phyloP scores from a whole-genome alignment of 208 protist genomes.

The Leishmania arabica region DNA sequence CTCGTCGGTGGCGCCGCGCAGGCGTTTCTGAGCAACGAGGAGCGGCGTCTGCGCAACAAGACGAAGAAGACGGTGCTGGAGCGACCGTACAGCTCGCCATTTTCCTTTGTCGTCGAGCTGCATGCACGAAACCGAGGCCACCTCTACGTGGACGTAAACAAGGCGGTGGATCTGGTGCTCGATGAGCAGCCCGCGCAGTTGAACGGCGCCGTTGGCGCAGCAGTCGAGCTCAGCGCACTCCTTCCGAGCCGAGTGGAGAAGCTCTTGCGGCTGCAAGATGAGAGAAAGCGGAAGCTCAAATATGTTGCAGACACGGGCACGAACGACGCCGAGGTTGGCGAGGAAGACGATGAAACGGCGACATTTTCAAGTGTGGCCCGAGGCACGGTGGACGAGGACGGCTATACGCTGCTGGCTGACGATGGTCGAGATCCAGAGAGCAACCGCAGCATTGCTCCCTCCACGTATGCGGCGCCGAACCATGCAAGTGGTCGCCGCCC shows the following conservation, averaged over 20 bases:
- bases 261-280: conserved; percentile 28
- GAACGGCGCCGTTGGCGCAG: conserved; percentile 50
- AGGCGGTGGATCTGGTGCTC: conserved; percentile 82
- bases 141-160: conserved; percentile 85
- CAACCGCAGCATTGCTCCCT: neutral
- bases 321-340: neutral
- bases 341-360: neutral
- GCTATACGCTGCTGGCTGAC: conserved; percentile 16
- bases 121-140: conserved; percentile 48
- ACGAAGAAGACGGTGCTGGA: conserved; percentile 89
- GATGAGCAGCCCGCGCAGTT: conserved; percentile 62
- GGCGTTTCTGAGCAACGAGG: conserved; percentile 91
- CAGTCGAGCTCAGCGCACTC: conserved; percentile 35
- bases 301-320: neutral
- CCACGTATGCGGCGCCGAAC: neutral
- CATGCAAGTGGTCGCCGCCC: neutral
- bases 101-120: conserved; percentile 85
- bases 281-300: neutral
- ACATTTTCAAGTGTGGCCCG: neutral
- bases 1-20: conserved; percentile 90
- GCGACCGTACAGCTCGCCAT: conserved; percentile 71
- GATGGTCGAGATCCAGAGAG: neutral
- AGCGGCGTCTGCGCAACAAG: conserved; percentile 73
- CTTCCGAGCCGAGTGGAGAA: conserved; percentile 41
- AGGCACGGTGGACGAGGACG: conserved; percentile 21